Evolutionary conservation across 192 early-diverging fungal species (phyloP).

Genomic region (Linnemannia zychae): DNA sequence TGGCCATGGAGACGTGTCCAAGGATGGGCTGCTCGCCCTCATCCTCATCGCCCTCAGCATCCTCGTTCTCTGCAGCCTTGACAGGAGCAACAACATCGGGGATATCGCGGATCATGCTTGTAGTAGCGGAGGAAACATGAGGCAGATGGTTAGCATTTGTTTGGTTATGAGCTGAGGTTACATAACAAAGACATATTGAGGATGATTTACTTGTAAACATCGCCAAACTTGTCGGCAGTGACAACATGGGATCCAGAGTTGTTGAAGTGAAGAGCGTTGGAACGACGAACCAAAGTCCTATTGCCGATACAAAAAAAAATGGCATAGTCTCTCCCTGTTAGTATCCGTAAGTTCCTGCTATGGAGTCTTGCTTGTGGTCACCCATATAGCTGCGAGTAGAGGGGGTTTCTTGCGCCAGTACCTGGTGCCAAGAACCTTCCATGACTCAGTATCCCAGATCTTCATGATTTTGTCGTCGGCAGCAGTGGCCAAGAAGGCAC

Average conservation of each 20-base stretch:
- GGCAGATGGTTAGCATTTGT: neutral
- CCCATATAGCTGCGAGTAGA: neutral
- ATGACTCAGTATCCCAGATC: slow-evolving; percentile 75
- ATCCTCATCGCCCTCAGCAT: slow-evolving; percentile 48
- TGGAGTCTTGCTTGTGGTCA: neutral
- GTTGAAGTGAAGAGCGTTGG: slow-evolving; percentile 81
- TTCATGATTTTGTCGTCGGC: slow-evolving; percentile 76
- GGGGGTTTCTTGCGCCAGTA: neutral
- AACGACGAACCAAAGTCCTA: slow-evolving; percentile 76
- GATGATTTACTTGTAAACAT: slow-evolving; percentile 82
- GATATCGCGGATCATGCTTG: slow-evolving; percentile 46
- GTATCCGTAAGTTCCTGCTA: neutral
- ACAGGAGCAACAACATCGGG: slow-evolving; percentile 30
- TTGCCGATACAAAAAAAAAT: neutral
- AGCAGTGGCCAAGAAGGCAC: slow-evolving; percentile 69
- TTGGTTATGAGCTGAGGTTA: neutral
- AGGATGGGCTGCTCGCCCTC: slow-evolving; percentile 66
- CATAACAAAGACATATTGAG: neutral
- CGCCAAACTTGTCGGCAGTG: slow-evolving; percentile 96
- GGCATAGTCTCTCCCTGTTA: neutral
- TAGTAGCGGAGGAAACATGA: neutral
- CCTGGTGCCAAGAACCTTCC: slow-evolving; percentile 66
- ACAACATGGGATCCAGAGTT: slow-evolving; percentile 72
- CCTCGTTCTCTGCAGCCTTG: slow-evolving; percentile 51
- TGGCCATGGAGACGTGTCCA: slow-evolving; percentile 96